Evolutionary conservation across 345 rosid genomes (phyloP), one percentile per base, ranked within the genome.

Genomic region (Salix brachista): DNA sequence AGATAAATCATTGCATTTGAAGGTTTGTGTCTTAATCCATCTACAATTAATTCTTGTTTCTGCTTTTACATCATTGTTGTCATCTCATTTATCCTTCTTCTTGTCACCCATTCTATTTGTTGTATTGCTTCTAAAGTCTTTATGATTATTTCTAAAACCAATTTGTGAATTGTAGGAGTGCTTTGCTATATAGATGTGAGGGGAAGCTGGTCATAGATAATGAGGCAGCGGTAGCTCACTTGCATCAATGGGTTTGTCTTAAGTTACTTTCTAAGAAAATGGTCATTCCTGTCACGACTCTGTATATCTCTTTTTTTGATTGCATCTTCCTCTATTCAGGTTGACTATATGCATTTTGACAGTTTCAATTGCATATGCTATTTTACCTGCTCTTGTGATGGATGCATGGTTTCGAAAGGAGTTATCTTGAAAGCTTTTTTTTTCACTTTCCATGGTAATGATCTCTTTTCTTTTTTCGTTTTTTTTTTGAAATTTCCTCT

Each of bases 21-120:
- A 73, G 75, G 75, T 71, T 71, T 32, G 74, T 52, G 10, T 8
- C 42, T 60, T 54, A 56, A 54, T 52, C 58, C 21, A 54, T 54
- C n/a, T 71, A 34, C 54, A 44, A 52, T 17, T 12, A 28, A 18
- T 41, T 42, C 26, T 23, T 23, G 32, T 13, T 11, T 23, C 14
- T 3, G 26, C 46, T 68, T 11, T 37, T 8, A 10, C 25, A 2
- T 28, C 37, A 61, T 48, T 46, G 42, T 67, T 36, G 21, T 6
- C 46, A 28, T 71, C 10, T 62, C 26, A 48, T 32, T 25, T 52
- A n/a, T 21, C 11, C 14, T 61, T 61, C 14, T 8, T 8, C 23
- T 25, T 61, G 12, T 25, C 23, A 14, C 14, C 8, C 28, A 8
- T 61, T 61, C 14, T 61, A 61, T n/a, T 28, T 61, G 4, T 61